phyloP scores from a whole-genome alignment of 495 filamentous ascomycete species.

The Penicillium soppii region DNA sequence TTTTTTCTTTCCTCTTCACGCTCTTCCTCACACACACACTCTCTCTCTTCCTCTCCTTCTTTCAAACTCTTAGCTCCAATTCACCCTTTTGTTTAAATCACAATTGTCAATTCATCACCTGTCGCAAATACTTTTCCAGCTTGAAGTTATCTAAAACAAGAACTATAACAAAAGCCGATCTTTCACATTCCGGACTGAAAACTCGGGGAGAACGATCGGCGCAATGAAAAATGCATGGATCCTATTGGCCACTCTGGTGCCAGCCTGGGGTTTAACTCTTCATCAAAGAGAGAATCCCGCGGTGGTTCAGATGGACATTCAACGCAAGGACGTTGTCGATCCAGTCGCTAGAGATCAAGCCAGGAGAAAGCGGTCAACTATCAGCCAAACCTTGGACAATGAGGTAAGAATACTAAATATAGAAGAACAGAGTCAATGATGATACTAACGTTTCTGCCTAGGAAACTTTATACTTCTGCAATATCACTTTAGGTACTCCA shows the following conservation, averaged over 20 bases:
- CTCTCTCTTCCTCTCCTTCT: not conserved
- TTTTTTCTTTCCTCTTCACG: not conserved
- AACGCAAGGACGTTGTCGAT: slow-evolving; percentile 35
- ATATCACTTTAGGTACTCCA: slow-evolving; percentile 72
- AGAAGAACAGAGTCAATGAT: too few species aligned
- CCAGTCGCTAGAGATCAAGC: slow-evolving; percentile 33
- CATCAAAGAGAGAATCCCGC: slow-evolving; percentile 33
- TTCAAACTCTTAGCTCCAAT: not conserved
- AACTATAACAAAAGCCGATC: slow-evolving; percentile 4
- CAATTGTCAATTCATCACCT: too few species aligned
- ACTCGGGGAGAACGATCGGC: slow-evolving; percentile 3
- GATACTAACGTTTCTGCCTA: slow-evolving; percentile 11
- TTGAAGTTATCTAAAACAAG: not conserved
- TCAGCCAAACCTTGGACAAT: slow-evolving; percentile 40
- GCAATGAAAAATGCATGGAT: slow-evolving; percentile 22
- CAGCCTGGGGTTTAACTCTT: slow-evolving; percentile 25
- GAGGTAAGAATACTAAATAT: slow-evolving; percentile 27
- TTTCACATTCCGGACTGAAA: not conserved
- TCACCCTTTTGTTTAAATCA: too few species aligned
- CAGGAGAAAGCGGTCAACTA: slow-evolving; percentile 36
- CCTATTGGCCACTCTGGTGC: slow-evolving; percentile 20
- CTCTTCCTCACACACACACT: not conserved
- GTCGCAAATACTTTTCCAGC: too few species aligned
- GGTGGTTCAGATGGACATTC: slow-evolving; percentile 38
- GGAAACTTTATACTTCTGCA: slow-evolving; percentile 65